Conservation (phyloP, 1,139 yeast species). For the Yamadazyma friedrichii region DNA sequence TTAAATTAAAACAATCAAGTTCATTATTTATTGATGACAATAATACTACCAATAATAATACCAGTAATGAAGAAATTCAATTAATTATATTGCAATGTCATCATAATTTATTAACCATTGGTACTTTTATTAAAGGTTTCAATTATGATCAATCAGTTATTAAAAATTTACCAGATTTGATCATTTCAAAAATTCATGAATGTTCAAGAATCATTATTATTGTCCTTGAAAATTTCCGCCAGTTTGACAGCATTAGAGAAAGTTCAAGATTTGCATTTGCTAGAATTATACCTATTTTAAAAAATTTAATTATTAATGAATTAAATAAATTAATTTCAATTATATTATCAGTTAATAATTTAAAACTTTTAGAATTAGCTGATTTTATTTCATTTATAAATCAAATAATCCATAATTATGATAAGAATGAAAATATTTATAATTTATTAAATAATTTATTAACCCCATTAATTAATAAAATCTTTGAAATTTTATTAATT, state of each 20-base stretch:
- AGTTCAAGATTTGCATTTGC: conserved; percentile 86
- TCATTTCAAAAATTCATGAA: conserved; percentile 53
- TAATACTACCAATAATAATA: not conserved
- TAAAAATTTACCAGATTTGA: conserved; percentile 14
- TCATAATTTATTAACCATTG: conserved; percentile 84
- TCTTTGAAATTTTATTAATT: conserved; percentile 51
- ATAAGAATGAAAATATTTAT: conserved; percentile 65
- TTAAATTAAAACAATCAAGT: conserved; percentile 7
- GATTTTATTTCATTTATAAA: conserved; percentile 87
- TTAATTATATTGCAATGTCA: conserved; percentile 70
- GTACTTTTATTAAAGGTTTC: conserved; percentile 85
- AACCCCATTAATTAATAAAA: conserved; percentile 69
- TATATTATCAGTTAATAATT: conserved; percentile 64
- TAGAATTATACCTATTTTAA: conserved; percentile 73
- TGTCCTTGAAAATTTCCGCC: conserved; percentile 72
- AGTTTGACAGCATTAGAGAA: conserved; percentile 72
- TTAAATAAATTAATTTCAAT: conserved; percentile 73
- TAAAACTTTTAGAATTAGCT: conserved; percentile 63
- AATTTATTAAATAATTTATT: conserved; percentile 70
- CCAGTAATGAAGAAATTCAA: not conserved
- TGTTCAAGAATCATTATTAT: conserved; percentile 84
- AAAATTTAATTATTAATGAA: conserved; percentile 46
- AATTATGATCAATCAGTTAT: conserved; percentile 36
- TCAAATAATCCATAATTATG: conserved; percentile 79
- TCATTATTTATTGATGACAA: conserved; percentile 2